These are phyloP conservation scores for Mariannaea sp. DNA, from an alignment of 2,329 filamentous ascomycete genomes.

Conservation along the genomic window DNA sequence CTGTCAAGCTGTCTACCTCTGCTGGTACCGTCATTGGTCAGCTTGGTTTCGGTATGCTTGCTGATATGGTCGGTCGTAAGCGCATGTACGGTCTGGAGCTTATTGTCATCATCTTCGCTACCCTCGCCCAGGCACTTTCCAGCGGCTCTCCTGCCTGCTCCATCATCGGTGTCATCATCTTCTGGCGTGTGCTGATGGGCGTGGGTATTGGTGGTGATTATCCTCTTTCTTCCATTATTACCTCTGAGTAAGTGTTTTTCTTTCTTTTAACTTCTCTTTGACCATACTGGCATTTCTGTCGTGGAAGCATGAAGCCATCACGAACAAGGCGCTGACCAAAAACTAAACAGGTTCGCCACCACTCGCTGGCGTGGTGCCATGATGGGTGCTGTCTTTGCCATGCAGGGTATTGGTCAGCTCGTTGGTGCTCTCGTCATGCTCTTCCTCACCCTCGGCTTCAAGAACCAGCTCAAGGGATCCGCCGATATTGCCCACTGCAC, in stretches of 20 bases:
- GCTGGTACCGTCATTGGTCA: conserved; percentile 85
- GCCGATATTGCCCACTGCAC: conserved; percentile 58
- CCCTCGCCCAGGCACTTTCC: conserved; percentile 71
- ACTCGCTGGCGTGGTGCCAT: conserved; percentile 86
- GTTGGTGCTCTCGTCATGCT: conserved; percentile 75
- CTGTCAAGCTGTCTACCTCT: conserved; percentile 84
- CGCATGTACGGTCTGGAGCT: conserved; percentile 74
- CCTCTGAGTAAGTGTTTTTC: conserved; percentile 66
- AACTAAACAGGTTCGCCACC: conserved; percentile 67
- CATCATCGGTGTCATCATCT: conserved; percentile 71
- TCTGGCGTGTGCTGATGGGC: conserved; percentile 79
- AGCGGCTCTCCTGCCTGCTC: conserved; percentile 66
- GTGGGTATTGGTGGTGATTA: conserved; percentile 63
- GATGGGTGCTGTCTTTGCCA: conserved; percentile 86
- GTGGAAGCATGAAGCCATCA: too few species aligned
- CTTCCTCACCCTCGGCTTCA: conserved; percentile 75
- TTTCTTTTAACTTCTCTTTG: not conserved
- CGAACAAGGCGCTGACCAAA: not conserved
- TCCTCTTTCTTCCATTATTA: conserved; percentile 81
- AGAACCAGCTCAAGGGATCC: conserved; percentile 61
- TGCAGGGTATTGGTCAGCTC: conserved; percentile 85
- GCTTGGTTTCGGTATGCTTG: conserved; percentile 75
- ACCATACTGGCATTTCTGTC: too few species aligned
- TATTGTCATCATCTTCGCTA: conserved; percentile 80
- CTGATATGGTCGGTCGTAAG: conserved; percentile 78